Evolutionary conservation across 1,139 yeast species (phyloP).

Genomic region (Kurtzmaniella quercitrusa): DNA sequence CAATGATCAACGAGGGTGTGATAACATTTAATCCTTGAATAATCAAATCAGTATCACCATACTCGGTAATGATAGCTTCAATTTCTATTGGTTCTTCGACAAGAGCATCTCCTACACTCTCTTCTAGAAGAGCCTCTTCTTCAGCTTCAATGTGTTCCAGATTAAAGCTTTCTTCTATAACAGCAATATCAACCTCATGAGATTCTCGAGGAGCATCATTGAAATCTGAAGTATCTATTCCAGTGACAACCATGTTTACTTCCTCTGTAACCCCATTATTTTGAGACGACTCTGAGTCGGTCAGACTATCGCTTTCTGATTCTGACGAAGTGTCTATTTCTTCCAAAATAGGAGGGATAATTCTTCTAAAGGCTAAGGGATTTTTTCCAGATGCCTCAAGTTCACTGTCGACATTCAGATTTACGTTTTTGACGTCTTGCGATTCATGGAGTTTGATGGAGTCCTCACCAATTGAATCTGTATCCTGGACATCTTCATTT

Average conservation of each 20-base stretch:
- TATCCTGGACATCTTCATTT: neutral
- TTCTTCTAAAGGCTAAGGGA: neutral
- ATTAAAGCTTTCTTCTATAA: no score
- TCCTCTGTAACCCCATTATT: no score
- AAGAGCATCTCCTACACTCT: neutral
- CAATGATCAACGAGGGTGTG: neutral
- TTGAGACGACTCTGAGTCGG: no score
- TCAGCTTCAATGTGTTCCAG: neutral
- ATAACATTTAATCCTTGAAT: neutral
- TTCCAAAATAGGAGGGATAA: neutral
- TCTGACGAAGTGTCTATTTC: neutral
- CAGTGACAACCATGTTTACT: no score
- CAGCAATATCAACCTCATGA: no score
- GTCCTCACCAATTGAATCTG: neutral
- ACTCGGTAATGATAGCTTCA: neutral
- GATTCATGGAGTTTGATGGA: no score
- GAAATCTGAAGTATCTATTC: no score
- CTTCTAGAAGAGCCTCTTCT: neutral
- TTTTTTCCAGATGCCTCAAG: no score
- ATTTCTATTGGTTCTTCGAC: conserved; percentile 1
- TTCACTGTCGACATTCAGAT: no score
- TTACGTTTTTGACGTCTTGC: neutral
- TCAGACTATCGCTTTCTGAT: no score
- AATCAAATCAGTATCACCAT: neutral
- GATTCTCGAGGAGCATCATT: no score